Base-by-base conservation (phyloP, 176 grass and related monocot genomes). In the Oryza punctata region DNA sequence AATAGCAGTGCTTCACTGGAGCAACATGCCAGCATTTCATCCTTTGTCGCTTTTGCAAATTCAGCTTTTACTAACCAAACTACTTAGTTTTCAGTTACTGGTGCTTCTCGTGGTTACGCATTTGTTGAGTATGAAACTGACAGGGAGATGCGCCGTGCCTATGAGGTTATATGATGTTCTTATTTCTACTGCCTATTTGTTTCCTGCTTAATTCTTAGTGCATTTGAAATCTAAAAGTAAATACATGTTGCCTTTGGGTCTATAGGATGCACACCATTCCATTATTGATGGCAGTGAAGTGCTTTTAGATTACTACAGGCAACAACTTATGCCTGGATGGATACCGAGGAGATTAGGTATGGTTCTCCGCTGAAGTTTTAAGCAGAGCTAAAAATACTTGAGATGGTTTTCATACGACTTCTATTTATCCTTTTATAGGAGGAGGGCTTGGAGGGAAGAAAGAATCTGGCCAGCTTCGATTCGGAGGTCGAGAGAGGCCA, bases 401-500 rank as follows among this genome's bases (percentile, higher is more conserved):
- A 37, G 80, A 43, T 77, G 29, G n/a, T 76, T 18, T 77, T 79
- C 81, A 13, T 70, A 25, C 61, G 40, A 67, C n/a, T 87, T 44
- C 12, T 2, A 47, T 72, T 84, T 30, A 2, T 4, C 10, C 1
- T 85, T 80, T 63, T 44, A 77, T 78, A 98, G 96, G 96, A 84
- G 92, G 92, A 27, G 95, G 95, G 0, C 89, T 95, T 79, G 92
- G 96, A 87, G 96, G 96, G 29, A 93, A 88, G 89, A 98, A 98
- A 86, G 96, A 98, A 91, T 98, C 92, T 89, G 96, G 96, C 54
- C 96, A 98, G 77, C 84, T 98, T 86, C 90, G 96, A 18, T 98
- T 98, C 23, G 96, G 96, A 79, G 96, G 92, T 72, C 91, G 96
- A 45, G 96, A 98, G 91, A 94, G 96, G 81, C 92, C 95, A 87